A percentile compares a stretch with the other conserved stretches of the same genome.
Conservation (phyloP, 2,329 filamentous ascomycete species). For the Trichoderma afroharzianum region DNA sequence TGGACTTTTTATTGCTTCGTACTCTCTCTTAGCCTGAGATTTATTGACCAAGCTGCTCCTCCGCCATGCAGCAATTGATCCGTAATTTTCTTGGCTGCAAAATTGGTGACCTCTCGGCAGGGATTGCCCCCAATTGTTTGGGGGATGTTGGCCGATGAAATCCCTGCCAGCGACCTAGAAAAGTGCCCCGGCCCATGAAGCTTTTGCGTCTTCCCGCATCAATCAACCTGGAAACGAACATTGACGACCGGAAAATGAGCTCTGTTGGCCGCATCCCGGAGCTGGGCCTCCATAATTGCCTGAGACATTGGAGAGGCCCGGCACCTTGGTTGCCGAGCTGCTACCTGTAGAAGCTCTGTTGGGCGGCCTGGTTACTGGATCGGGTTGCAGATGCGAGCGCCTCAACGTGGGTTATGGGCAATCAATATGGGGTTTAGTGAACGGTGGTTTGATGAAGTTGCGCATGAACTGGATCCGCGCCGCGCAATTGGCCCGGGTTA, state of each 20-base stretch:
- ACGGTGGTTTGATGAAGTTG: background rate
- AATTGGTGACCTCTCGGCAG: background rate
- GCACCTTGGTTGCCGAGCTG: background rate
- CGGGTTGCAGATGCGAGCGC: background rate
- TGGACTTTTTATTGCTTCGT: background rate
- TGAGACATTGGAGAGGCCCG: background rate
- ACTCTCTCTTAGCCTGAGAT: background rate
- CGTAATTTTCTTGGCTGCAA: background rate
- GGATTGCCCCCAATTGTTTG: background rate
- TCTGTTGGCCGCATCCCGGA: background rate
- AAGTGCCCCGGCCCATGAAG: background rate
- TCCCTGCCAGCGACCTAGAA: background rate
- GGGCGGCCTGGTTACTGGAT: slow-evolving; percentile 1
- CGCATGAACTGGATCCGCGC: background rate
- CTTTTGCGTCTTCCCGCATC: background rate
- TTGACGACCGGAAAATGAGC: background rate
- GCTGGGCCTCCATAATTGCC: background rate
- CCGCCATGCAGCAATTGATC: background rate
- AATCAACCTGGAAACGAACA: background rate
- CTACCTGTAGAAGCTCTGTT: background rate
- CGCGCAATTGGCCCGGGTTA: background rate
- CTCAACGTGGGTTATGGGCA: background rate
- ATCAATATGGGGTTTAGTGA: background rate
- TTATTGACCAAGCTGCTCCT: background rate
- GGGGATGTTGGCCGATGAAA: background rate